Evolutionary conservation across 2,329 filamentous ascomycete genomes (phyloP).

Genomic region (Colletotrichum aenigma): DNA sequence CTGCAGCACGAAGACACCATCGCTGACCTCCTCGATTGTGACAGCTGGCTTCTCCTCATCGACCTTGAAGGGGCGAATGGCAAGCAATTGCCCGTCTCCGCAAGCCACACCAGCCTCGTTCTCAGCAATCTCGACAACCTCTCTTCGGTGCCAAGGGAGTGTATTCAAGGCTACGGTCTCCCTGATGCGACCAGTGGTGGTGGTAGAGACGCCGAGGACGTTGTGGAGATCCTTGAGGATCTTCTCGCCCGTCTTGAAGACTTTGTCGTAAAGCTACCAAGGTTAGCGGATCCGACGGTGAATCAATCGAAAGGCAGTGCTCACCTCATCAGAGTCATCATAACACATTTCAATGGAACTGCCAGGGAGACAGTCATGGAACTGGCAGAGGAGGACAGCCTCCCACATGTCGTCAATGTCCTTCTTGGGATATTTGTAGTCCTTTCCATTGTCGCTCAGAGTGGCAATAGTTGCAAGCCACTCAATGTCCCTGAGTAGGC

Average conservation of each 20-base stretch:
- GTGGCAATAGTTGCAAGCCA: slow-evolving; percentile 86
- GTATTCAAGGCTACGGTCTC: slow-evolving; percentile 78
- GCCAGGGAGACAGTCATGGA: slow-evolving; percentile 95
- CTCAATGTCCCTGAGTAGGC: slow-evolving; percentile 86
- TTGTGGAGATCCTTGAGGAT: slow-evolving; percentile 73
- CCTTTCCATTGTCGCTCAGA: slow-evolving; percentile 62
- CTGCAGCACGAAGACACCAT: slow-evolving; percentile 75
- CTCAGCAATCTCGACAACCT: slow-evolving; percentile 70
- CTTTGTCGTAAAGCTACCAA: slow-evolving; percentile 75
- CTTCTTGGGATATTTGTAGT: slow-evolving; percentile 90
- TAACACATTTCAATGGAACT: slow-evolving; percentile 98
- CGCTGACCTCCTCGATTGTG: slow-evolving; percentile 51
- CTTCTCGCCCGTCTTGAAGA: slow-evolving; percentile 78
- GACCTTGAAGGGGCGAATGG: slow-evolving; percentile 54
- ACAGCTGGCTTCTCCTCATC: slow-evolving; percentile 51
- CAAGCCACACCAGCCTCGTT: slow-evolving; percentile 58
- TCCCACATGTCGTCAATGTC: slow-evolving; percentile 98
- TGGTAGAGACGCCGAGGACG: slow-evolving; percentile 66
- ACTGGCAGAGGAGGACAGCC: slow-evolving; percentile 87
- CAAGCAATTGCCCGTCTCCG: slow-evolving; percentile 58
- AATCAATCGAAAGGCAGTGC: slow-evolving; percentile 9
- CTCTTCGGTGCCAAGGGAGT: slow-evolving; percentile 81
- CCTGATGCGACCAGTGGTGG: slow-evolving; percentile 41
- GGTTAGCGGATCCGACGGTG: not conserved
- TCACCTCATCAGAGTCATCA: slow-evolving; percentile 84